phyloP scores from a whole-genome alignment of 2,329 filamentous ascomycete species.

The Clonostachys chloroleuca region DNA sequence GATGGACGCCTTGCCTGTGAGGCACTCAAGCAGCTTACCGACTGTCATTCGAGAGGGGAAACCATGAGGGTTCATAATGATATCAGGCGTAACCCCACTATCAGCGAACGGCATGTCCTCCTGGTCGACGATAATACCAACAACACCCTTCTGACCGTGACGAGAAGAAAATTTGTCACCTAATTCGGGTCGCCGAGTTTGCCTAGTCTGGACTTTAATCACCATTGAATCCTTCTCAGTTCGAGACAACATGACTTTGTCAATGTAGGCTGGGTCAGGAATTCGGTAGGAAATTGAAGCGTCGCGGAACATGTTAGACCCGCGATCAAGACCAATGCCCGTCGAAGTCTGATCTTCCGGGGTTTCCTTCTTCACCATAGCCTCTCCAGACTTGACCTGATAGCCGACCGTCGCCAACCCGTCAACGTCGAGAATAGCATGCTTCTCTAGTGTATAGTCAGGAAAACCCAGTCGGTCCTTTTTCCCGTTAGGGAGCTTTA shows the following conservation, averaged over 20 bases:
- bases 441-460: slow-evolving; percentile 50
- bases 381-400: slow-evolving; percentile 71
- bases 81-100: slow-evolving; percentile 85
- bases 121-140: slow-evolving; percentile 93
- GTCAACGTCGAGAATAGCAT: slow-evolving; percentile 74
- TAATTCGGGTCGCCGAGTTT: slow-evolving; percentile 89
- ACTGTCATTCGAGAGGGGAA: slow-evolving; percentile 99
- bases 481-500: slow-evolving; percentile 82
- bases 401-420: slow-evolving; percentile 85
- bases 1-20: slow-evolving; percentile 91
- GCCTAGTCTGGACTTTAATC: slow-evolving; percentile 93
- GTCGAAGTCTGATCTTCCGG: slow-evolving; percentile 74
- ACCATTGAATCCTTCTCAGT: slow-evolving; percentile 83
- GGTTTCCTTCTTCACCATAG: slow-evolving; percentile 85
- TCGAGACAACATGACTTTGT: slow-evolving; percentile 92
- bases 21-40: slow-evolving; percentile 91
- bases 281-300: slow-evolving; percentile 76
- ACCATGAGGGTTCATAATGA: slow-evolving; percentile 99
- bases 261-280: slow-evolving; percentile 81
- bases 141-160: slow-evolving; percentile 97
- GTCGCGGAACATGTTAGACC: slow-evolving; percentile 60
- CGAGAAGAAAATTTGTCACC: slow-evolving; percentile 99
- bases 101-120: slow-evolving; percentile 97
- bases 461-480: slow-evolving; percentile 61
- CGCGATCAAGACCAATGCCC: slow-evolving; percentile 64